These are phyloP conservation scores for Epipyxis sp. DNA, from an alignment of 108 stramenopile genomes.

Conservation along the genomic window DNA sequence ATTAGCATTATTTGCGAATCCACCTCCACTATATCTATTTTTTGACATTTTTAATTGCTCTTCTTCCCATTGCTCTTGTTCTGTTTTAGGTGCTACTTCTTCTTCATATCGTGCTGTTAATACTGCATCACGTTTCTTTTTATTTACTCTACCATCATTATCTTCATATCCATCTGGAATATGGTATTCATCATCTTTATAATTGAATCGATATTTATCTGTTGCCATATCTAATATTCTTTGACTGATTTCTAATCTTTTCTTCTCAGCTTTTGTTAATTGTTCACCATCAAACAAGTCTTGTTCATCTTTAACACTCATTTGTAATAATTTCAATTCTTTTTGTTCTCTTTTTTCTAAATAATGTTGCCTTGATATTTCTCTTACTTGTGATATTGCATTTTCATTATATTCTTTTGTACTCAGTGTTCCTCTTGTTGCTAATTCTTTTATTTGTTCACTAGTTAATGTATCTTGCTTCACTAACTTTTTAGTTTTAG, in stretches of 20 bases:
- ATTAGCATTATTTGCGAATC: conserved; percentile 31
- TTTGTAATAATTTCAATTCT: conserved; percentile 78
- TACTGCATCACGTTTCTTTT: conserved; percentile 49
- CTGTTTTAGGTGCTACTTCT: conserved; percentile 78
- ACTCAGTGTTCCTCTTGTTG: conserved; percentile 69
- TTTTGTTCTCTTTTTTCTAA: conserved; percentile 87
- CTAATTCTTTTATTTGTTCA: conserved; percentile 72
- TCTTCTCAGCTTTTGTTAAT: conserved; percentile 69
- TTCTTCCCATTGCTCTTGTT: conserved; percentile 95
- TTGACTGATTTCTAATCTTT: conserved; percentile 65
- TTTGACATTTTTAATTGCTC: conserved; percentile 68
- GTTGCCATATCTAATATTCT: conserved; percentile 77
- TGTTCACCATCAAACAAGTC: conserved; percentile 68
- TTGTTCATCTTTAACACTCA: conserved; percentile 84
- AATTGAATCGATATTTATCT: conserved; percentile 59
- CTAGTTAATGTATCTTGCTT: conserved; percentile 45
- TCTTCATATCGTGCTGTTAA: conserved; percentile 86
- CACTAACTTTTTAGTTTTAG: conserved; percentile 55
- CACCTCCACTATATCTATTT: conserved; percentile 58
- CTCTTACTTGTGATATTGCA: conserved; percentile 57
- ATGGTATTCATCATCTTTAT: conserved; percentile 33
- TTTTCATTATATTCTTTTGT: conserved; percentile 58
- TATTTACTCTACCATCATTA: conserved; percentile 47
- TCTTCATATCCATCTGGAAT: conserved; percentile 57
- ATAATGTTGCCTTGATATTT: conserved; percentile 78